Conservation (phyloP, 768 basidiomycete genomes). For the Exidia glandulosa region DNA sequence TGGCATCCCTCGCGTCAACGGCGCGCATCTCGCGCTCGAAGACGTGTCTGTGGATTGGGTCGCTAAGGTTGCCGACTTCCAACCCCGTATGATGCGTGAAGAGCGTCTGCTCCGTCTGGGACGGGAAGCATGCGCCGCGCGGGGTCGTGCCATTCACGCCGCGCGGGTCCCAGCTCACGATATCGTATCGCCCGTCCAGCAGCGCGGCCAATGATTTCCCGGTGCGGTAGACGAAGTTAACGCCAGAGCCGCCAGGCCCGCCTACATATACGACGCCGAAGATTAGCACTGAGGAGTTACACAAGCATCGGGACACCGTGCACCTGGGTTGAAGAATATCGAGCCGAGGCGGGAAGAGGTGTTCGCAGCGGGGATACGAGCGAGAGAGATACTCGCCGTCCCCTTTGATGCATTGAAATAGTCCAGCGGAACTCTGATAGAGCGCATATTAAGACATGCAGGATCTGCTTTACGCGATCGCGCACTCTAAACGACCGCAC, state of each 20-base stretch:
- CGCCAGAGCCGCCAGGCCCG: not conserved
- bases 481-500: too few relatives aligned
- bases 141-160: not conserved
- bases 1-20: not conserved
- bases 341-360: too few relatives aligned
- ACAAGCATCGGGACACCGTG: too few relatives aligned
- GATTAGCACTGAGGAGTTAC: too few relatives aligned
- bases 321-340: too few relatives aligned
- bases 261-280: not conserved
- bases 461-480: too few relatives aligned
- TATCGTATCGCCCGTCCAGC: slow-evolving; percentile 1
- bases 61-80: not conserved
- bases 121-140: not conserved
- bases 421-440: too few relatives aligned
- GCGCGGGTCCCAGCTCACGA: slow-evolving; percentile 1
- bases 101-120: not conserved
- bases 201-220: not conserved
- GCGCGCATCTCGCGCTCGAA: not conserved
- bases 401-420: too few relatives aligned
- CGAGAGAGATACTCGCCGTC: too few relatives aligned
- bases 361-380: too few relatives aligned
- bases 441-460: too few relatives aligned
- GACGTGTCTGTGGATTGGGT: not conserved
- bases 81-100: not conserved
- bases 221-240: not conserved